Base-by-base conservation (phyloP, 352 stramenopile species). In the Pelagophyceae sp. region DNA sequence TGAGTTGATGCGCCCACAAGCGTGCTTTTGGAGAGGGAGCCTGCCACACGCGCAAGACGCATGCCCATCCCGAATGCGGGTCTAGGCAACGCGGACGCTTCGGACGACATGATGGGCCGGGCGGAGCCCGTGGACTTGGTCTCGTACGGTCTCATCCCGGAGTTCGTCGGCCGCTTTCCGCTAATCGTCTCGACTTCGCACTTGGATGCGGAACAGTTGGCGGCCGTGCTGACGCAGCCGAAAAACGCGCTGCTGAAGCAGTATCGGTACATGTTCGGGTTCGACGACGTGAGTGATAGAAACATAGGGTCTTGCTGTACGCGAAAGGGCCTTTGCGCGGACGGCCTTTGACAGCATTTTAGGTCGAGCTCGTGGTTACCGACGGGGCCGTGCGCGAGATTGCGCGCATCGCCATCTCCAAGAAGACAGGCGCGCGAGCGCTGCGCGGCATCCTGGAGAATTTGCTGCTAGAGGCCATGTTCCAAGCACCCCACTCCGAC, bases 181-280 rank as follows among this genome's bases (percentile, higher is more conserved):
- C 89, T 98, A 71, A 93, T 99, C 77, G 92, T 98, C 19, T 95
- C 91, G 40, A 98, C 94, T 0, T 95, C 89, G 29, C 91, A 91
- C 11, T 83, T 98, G 0, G 90, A 92, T 33, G 90, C 94, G 67
- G 77, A 93, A 33, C 90, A 97, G 82, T 86, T 98, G 25, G 87
- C 96, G 35, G 92, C 97, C 79, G 95, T 98, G 81, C 88, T 99
- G 58, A 98, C 93, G 5, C 89, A 97, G 77, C 95, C 95, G 0
- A 97, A 97, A 84, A 98, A 99, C 81, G 96, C 93, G 58, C 90
- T 99, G 27, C 87, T 98, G 77, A 95, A 95, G 82, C 95, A 99
- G 85, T 99, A 98, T 87, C 93, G 92, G 71, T 94, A 91, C 33
- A 85, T 98, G 38, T 98, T 99, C 84, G 91, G 91, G 33, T 90